A percentile compares a stretch with the other conserved stretches of the same genome.
These are phyloP conservation scores for Debaryomyces robertsiae DNA, from an alignment of 1,139 yeast species.

Conservation along the genomic window DNA sequence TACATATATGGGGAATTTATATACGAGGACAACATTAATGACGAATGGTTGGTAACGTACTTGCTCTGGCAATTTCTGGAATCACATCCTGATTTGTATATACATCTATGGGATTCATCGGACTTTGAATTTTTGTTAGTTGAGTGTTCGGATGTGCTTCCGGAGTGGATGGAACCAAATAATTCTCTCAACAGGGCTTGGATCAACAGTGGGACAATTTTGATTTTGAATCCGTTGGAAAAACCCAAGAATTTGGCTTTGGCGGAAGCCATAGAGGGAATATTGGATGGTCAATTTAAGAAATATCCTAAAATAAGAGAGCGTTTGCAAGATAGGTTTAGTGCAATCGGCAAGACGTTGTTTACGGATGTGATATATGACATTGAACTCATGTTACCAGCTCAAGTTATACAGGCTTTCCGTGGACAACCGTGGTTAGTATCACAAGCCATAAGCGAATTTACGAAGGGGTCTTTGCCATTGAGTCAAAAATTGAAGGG, in stretches of 20 bases:
- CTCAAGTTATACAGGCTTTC: conserved; percentile 2
- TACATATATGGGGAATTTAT: conserved; percentile 47
- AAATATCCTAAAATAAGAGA: conserved; percentile 20
- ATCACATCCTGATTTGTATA: conserved; percentile 33
- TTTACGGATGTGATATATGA: conserved; percentile 13
- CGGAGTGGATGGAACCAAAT: conserved; percentile 47
- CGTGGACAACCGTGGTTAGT: conserved; percentile 10
- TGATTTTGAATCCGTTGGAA: conserved; percentile 31
- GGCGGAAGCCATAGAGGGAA: conserved; percentile 34
- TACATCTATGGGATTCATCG: conserved; percentile 50
- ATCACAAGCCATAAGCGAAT: conserved; percentile 11
- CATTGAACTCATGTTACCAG: conserved; percentile 10
- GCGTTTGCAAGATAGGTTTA: conserved; percentile 8
- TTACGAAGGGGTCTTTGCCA: conserved; percentile 3
- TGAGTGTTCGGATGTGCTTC: conserved; percentile 47
- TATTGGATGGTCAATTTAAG: conserved; percentile 22
- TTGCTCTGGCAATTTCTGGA: conserved; percentile 39
- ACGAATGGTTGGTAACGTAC: conserved; percentile 48
- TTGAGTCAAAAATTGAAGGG: not conserved
- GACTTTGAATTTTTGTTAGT: conserved; percentile 60
- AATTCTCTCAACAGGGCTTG: conserved; percentile 46
- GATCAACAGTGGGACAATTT: conserved; percentile 36
- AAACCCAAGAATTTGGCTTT: conserved; percentile 28
- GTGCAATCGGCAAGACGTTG: conserved; percentile 6
- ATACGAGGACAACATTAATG: conserved; percentile 47